Base-by-base conservation (phyloP, 1,284 basidiomycete genomes). In the Naganishia albida region DNA sequence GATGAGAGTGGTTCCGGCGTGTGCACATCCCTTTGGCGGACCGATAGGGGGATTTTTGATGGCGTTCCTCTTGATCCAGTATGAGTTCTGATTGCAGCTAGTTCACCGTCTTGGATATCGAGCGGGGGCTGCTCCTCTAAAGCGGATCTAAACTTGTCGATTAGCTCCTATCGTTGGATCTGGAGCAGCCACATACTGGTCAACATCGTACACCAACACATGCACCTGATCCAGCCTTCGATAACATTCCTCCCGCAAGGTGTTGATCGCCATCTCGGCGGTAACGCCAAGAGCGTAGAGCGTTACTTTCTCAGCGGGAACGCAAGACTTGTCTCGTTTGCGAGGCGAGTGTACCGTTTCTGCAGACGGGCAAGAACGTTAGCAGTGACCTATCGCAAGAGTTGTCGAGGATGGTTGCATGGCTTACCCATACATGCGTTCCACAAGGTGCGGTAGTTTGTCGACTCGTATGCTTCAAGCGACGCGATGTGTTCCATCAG, bases 251-350 rank as follows among this genome's bases (percentile, higher is more conserved):
- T 60, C 57, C 15, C 57, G 30, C 13, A 60, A 38, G 34, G 57
- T 50, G 23, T 60, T 60, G 57, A 60, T 26, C 23, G 57, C 57
- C 57, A 60, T 50, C 18, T 60, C 57, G 23, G 46, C 57, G 7
- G 57, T 25, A 4, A 60, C 57, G 10, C 57, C 57, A 2, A 60
- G 38, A 7, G 57, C 57, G n/a, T 60, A 60, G 8, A 60, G 57
- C n/a, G 57, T 60, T 2, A 60, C 57, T 60, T 60, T 60, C 7
- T 60, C 57, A 13, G 57, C 46, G 7, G 57, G 57, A 12, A 60
- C 57, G 26, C 48, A 50, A 7, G 57, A 30, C 39, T 50, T 23
- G 20, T 60, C 46, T 25, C 57, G 46, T 49, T 46, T 30, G 16
- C 23, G 46, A 3, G 57, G 57, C 8, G 57, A 60, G 15, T 50